Percentiles rank a stretch among this genome's conserved stretches.
phyloP scores from a whole-genome alignment of 139 green algal genomes.

The Closterium sp. region DNA sequence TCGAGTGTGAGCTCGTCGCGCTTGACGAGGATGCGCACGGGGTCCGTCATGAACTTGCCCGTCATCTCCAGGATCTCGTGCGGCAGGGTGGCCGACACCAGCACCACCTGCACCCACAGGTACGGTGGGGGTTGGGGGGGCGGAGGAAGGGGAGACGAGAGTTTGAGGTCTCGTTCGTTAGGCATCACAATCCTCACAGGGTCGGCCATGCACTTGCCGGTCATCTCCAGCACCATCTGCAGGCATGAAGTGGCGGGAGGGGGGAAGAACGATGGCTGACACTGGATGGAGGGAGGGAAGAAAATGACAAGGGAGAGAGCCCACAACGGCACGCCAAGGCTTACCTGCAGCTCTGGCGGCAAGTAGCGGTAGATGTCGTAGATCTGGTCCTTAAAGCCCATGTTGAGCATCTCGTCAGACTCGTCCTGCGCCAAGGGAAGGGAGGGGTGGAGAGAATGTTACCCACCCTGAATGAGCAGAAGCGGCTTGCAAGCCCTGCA shows the following conservation, averaged over 20 bases:
- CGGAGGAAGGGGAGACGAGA: not conserved
- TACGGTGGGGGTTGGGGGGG: not conserved
- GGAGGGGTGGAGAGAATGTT: too few species aligned
- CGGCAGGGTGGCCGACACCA: constrained; percentile 93
- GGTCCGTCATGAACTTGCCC: constrained; percentile 99
- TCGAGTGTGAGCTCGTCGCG: constrained; percentile 99
- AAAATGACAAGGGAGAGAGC: too few species aligned
- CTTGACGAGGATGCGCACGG: constrained; percentile 96
- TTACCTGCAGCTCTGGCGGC: constrained; percentile 75
- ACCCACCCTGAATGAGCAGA: too few species aligned
- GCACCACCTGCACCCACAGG: constrained; percentile 80
- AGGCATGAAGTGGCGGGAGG: not conserved
- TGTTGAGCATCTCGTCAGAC: constrained; percentile 97
- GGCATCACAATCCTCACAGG: too few species aligned
- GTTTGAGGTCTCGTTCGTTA: too few species aligned
- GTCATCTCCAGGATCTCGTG: constrained; percentile 97
- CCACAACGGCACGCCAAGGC: too few species aligned
- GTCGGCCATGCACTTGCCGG: not conserved
- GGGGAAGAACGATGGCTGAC: not conserved
- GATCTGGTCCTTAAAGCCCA: constrained; percentile 99
- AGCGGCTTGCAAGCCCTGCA: too few species aligned
- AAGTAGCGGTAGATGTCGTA: constrained; percentile 98
- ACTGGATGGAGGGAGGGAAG: not conserved
- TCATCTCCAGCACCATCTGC: constrained; percentile 12
- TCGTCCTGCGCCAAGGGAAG: constrained; percentile 73